Base-by-base conservation (phyloP, 2,329 filamentous ascomycete genomes). In the Proliferodiscus dingleyae region DNA sequence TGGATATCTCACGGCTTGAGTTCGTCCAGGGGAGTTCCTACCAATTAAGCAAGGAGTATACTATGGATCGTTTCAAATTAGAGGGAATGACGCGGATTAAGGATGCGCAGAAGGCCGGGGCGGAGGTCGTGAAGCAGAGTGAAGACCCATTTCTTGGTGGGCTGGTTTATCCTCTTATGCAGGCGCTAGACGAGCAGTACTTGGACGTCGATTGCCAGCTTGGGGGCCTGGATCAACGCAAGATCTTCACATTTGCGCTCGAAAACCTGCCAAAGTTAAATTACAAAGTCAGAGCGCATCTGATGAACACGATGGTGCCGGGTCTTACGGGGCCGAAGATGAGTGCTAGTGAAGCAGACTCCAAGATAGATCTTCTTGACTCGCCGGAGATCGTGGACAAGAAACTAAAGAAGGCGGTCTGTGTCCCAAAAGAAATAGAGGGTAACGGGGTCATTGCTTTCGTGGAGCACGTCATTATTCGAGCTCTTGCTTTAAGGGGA, bases 311-410 rank as follows among this genome's bases (percentile, higher is more conserved):
- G 16, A 95, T 97, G 85, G 86, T 97, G 15, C 84, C 90, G 0
- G 91, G 93, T 30, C 72, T 97, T 9, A 73, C 77, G 51, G 80
- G 88, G 29, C 85, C 81, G 52, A 96, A 96, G 73, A 95, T 95
- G 89, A 84, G 79, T 61, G 78, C 83, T n/a, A 85, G 80, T 59
- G 80, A 84, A 49, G 68, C 80, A 48, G 84, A 87, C 66, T 87
- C 81, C 62, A 96, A 96, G 70, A 94, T 97, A 55, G 93, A 97
- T 62, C 75, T 97, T n/a, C 78, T 97, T 15, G 93, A 97, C 61
- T 56, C 77, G 0, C 71, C 85, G 0, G 88, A 94, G 0, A 68
- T 71, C 2, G 85, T 97, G 11, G 72, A 76, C 56, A 89, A 85
- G 73, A 95, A 95, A 74, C 73, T 95, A 43, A 83, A 83, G 62